Evolutionary conservation across 2,329 filamentous ascomycete genomes (phyloP).

Genomic region (Gyromitra esculenta): DNA sequence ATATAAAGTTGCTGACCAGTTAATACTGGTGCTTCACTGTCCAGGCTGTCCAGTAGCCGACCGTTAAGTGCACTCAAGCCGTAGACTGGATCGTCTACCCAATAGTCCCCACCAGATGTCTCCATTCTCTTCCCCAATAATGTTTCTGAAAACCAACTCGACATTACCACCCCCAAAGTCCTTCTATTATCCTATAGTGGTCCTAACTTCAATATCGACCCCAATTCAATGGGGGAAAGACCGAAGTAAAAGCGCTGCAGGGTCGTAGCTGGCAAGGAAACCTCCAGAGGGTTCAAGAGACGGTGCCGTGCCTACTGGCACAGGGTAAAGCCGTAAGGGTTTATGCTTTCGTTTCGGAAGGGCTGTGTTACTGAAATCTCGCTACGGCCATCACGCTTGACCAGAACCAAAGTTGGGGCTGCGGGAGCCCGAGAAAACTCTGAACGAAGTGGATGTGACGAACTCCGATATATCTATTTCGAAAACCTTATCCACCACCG

Average conservation of each 20-base stretch:
- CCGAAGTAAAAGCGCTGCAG: constrained; percentile 24
- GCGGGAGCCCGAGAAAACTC: constrained; percentile 46
- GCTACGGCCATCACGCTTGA: constrained; percentile 53
- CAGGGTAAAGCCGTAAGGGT: constrained; percentile 40
- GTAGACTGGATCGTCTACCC: constrained; percentile 53
- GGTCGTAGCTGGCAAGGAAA: constrained; percentile 32
- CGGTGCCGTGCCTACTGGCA: constrained; percentile 40
- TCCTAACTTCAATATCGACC: constrained; percentile 33
- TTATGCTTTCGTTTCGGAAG: constrained; percentile 46
- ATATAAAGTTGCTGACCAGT: constrained; percentile 53
- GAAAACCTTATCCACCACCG: constrained; percentile 49
- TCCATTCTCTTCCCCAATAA: constrained; percentile 42
- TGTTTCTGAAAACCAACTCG: constrained; percentile 39
- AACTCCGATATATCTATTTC: constrained; percentile 36
- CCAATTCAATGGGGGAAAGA: constrained; percentile 47
- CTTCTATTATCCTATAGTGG: constrained; percentile 20
- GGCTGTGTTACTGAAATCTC: constrained; percentile 51
- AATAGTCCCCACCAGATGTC: constrained; percentile 31
- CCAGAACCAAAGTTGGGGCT: constrained; percentile 45
- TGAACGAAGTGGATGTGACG: constrained; percentile 37
- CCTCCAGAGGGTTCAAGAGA: constrained; percentile 36
- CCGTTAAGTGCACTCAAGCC: constrained; percentile 43
- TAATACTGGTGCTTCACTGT: constrained; percentile 45
- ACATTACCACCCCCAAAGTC: constrained; percentile 6
- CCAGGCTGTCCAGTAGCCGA: constrained; percentile 32